A percentile compares a stretch with the other conserved stretches of the same genome.
These are phyloP conservation scores for Capsella bursapastoris DNA, from an alignment of 345 rosid genomes.

Conservation along the genomic window DNA sequence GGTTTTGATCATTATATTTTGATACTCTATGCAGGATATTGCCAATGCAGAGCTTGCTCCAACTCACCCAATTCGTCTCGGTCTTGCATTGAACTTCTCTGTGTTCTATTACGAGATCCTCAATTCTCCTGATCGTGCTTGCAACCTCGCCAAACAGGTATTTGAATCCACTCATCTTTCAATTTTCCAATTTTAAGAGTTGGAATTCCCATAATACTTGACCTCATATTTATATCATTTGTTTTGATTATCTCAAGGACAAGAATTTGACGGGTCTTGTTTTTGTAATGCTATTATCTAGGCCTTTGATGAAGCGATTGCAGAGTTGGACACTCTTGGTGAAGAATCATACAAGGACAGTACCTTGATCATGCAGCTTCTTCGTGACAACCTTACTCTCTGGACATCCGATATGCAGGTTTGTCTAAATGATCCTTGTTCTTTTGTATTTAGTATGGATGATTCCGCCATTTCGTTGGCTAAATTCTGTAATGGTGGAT, in stretches of 20 bases:
- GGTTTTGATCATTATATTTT: neutral
- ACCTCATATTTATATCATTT: neutral
- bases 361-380: conserved; percentile 99
- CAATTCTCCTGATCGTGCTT: conserved; percentile 94
- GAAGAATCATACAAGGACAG: conserved; percentile 99
- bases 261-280: conserved; percentile 18
- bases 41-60: conserved; percentile 88
- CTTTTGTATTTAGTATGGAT: neutral
- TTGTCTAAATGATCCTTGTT: neutral
- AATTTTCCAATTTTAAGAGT: neutral
- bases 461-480: neutral
- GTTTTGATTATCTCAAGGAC: neutral
- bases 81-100: conserved; percentile 91
- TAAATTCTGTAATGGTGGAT: neutral
- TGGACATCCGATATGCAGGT: conserved; percentile 99
- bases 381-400: conserved; percentile 94
- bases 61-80: conserved; percentile 93
- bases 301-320: conserved; percentile 98
- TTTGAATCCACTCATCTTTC: neutral
- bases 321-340: conserved; percentile 93
- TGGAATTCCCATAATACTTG: neutral
- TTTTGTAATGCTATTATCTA: conserved; percentile 28
- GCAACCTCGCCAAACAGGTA: conserved; percentile 94
- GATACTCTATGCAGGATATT: conserved; percentile 62
- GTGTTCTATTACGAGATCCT: conserved; percentile 93